These are phyloP conservation scores for Phytophthora vignae DNA, from an alignment of 352 stramenopile species.

Conservation along the genomic window DNA sequence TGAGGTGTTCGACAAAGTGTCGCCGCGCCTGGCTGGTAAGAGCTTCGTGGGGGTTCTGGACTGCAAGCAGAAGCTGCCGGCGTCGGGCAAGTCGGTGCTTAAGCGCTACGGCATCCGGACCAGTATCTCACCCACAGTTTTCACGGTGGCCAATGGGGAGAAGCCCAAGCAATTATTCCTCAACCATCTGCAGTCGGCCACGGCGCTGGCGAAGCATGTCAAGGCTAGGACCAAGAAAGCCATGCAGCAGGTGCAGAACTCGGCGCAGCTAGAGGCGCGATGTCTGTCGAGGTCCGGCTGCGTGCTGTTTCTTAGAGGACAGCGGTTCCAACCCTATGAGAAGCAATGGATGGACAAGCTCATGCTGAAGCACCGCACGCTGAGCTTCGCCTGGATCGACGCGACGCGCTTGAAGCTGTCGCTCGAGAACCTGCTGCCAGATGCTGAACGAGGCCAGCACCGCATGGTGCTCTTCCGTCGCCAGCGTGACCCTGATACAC, in stretches of 20 bases:
- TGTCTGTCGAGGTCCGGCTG: conserved; percentile 72
- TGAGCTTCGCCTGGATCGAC: conserved; percentile 82
- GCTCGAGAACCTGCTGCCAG: conserved; percentile 67
- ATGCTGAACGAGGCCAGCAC: conserved; percentile 52
- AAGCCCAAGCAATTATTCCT: conserved; percentile 82
- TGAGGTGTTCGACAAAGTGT: conserved; percentile 74
- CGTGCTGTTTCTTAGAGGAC: conserved; percentile 70
- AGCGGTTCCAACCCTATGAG: conserved; percentile 68
- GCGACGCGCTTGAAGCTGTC: conserved; percentile 70
- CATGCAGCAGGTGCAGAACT: conserved; percentile 68
- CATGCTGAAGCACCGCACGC: conserved; percentile 58
- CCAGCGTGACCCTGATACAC: conserved; percentile 40
- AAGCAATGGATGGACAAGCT: conserved; percentile 78
- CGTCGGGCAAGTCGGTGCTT: conserved; percentile 65
- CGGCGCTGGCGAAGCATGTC: conserved; percentile 69
- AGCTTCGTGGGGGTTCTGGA: conserved; percentile 78
- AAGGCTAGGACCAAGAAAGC: conserved; percentile 62
- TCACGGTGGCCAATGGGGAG: conserved; percentile 81
- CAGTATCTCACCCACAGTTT: conserved; percentile 74
- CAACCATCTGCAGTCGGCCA: conserved; percentile 66
- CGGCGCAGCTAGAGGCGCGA: conserved; percentile 67
- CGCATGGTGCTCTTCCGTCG: conserved; percentile 77
- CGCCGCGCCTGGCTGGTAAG: conserved; percentile 61
- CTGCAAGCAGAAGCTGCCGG: conserved; percentile 65
- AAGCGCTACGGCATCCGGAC: conserved; percentile 67